Base-by-base conservation (phyloP, 768 basidiomycete species). In the Mycena olivaceomarginata region DNA sequence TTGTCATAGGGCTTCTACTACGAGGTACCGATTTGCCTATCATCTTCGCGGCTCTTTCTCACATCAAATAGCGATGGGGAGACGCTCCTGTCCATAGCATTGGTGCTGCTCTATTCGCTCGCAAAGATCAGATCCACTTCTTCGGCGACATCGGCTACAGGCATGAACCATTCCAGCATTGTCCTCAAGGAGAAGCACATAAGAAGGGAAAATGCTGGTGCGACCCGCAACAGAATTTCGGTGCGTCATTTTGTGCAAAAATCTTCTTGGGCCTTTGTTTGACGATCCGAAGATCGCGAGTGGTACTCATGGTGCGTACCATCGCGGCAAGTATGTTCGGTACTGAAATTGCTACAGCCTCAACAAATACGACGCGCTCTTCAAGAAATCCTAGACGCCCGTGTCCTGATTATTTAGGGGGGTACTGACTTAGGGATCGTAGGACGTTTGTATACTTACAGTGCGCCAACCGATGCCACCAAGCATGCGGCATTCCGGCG, bases 141-240 rank as follows among this genome's bases (percentile, higher is more conserved):
- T 99, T 99, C 89, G 92, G 94, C 78, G 97, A 99, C 82, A 96
- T 99, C 67, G 98, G 94, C 5, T 99, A 98, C 83, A 91, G 93
- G 45, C 97, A 99, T 81, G 94, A 96, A 80, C 97, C 97, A 13
- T 99, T 99, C 92, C 96, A 97, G 84, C 97, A 97, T 84, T 97
- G 98, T 84, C 94, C 94, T 0, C 92, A 93, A 85, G 94, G 93
- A n/a, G 90, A 88, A n/a, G 83, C 91, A 9, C 96, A 97, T 85
- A 87, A 88, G 66, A 89, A 89, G 75, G 96, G 96, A 46, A 97
- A 94, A 82, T 98, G 97, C 81, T 97, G 95, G 92, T 98, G 97
- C 82, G 93, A 96, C 78, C 86, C 88, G 20, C 84, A 87, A 20
- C 91, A 96, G 63, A 95, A 93, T 84, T 96, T 96, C 77, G 94